phyloP scores from a whole-genome alignment of 1,284 basidiomycete species.

The Pseudomicrostroma phylloplanum region DNA sequence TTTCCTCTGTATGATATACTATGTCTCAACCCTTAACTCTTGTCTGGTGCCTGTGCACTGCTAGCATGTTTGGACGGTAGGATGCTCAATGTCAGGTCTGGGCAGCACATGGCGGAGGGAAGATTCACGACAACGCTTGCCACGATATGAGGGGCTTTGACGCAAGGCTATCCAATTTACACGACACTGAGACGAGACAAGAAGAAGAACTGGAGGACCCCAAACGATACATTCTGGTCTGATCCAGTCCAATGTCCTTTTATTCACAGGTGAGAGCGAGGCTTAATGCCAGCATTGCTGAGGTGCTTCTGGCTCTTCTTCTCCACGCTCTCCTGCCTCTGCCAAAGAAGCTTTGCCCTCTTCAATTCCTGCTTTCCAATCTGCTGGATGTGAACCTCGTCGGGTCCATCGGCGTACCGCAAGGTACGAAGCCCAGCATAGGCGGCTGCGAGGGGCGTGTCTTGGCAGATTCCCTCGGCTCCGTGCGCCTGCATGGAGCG shows the following conservation, averaged over 20 bases:
- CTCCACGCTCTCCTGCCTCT: constrained; percentile 23
- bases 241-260: background rate
- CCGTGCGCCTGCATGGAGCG: constrained; percentile 84
- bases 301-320: constrained; percentile 23
- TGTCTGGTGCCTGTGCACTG: no score
- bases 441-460: constrained; percentile 70
- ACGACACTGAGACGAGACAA: no score
- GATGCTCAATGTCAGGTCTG: no score
- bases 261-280: constrained; percentile 29
- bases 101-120: no score
- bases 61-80: no score
- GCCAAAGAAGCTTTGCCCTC: constrained; percentile 32
- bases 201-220: no score
- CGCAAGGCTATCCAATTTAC: no score
- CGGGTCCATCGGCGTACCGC: constrained; percentile 40
- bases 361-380: constrained; percentile 70
- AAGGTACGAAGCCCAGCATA: constrained; percentile 74
- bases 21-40: no score
- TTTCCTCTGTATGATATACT: no score
- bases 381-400: constrained; percentile 83
- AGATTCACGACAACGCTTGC: no score
- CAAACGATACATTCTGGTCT: no score
- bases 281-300: constrained; percentile 23
- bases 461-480: constrained; percentile 88
- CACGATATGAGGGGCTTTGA: no score